Conservation (phyloP, 2,329 filamentous ascomycete genomes). For the Coniochaeta pulveracea region DNA sequence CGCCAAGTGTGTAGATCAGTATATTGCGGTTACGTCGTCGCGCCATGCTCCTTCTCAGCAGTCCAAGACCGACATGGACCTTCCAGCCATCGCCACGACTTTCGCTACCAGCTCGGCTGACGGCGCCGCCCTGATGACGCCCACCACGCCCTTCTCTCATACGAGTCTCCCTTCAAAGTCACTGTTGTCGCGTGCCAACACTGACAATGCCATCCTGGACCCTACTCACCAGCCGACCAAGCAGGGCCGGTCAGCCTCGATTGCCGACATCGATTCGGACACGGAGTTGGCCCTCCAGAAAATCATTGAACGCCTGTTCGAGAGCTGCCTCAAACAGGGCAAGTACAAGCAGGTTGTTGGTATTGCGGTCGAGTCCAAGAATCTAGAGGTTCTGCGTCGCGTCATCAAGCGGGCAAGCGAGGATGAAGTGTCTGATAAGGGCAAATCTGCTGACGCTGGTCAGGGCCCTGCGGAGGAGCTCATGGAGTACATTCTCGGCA, state of each 20-base stretch:
- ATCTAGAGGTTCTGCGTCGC: conserved; percentile 73
- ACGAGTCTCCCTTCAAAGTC: conserved; percentile 90
- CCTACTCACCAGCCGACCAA: conserved; percentile 44
- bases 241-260: conserved; percentile 41
- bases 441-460: conserved; percentile 38
- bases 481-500: conserved; percentile 91
- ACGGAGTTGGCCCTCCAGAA: conserved; percentile 72
- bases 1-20: conserved; percentile 95
- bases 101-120: conserved; percentile 60
- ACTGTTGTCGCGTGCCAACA: conserved; percentile 72
- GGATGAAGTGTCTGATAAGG: conserved; percentile 64
- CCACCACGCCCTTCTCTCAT: conserved; percentile 91
- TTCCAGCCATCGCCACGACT: conserved; percentile 68
- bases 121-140: conserved; percentile 63
- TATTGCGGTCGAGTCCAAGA: conserved; percentile 90
- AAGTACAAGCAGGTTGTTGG: conserved; percentile 94
- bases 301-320: conserved; percentile 82
- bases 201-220: conserved; percentile 52
- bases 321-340: conserved; percentile 74
- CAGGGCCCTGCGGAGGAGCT: conserved; percentile 70
- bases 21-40: conserved; percentile 63
- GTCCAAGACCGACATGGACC: conserved; percentile 29
- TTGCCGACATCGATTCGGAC: conserved; percentile 58
- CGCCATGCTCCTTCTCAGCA: conserved; percentile 34
- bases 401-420: conserved; percentile 85